A percentile compares a stretch with the other conserved stretches of the same genome.
phyloP scores from a whole-genome alignment of 1,284 basidiomycete genomes.

The Golubevia pallescens region DNA sequence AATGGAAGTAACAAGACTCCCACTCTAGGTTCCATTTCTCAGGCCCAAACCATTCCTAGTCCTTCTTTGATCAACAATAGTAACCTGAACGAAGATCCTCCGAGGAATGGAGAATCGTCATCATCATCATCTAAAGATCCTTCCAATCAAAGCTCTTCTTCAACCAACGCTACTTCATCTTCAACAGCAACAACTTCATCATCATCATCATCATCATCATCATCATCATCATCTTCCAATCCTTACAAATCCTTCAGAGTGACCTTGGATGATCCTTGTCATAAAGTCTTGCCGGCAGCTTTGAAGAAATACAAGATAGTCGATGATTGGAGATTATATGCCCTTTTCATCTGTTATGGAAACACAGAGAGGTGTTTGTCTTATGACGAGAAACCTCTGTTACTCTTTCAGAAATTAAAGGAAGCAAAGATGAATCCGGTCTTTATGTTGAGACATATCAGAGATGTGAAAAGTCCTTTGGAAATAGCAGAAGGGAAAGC shows the following conservation, averaged over 20 bases:
- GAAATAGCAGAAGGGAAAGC: slow-evolving; percentile 56
- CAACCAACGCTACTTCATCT: background rate
- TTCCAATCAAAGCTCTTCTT: background rate
- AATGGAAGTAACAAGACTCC: too few relatives aligned
- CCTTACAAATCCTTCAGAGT: slow-evolving; percentile 68
- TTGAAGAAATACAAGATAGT: slow-evolving; percentile 99
- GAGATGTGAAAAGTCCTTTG: slow-evolving; percentile 57
- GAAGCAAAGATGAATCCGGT: slow-evolving; percentile 96
- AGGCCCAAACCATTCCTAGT: too few relatives aligned
- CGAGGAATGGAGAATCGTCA: too few relatives aligned
- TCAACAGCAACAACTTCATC: too few relatives aligned
- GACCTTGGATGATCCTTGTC: slow-evolving; percentile 92
- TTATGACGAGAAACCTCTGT: slow-evolving; percentile 95
- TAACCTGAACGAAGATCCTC: too few relatives aligned
- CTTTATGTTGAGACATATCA: slow-evolving; percentile 98
- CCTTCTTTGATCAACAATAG: too few relatives aligned
- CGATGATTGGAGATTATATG: slow-evolving; percentile 98
- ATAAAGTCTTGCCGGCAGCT: slow-evolving; percentile 95
- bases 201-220: too few relatives aligned
- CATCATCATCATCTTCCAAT: too few relatives aligned
- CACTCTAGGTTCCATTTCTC: too few relatives aligned
- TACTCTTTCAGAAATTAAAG: slow-evolving; percentile 96
- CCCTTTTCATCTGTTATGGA: slow-evolving; percentile 98
- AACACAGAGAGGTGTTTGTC: slow-evolving; percentile 90
- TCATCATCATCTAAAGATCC: background rate